phyloP scores from a whole-genome alignment of 2,329 filamentous ascomycete genomes.

The Fusarium praegraminearum region DNA sequence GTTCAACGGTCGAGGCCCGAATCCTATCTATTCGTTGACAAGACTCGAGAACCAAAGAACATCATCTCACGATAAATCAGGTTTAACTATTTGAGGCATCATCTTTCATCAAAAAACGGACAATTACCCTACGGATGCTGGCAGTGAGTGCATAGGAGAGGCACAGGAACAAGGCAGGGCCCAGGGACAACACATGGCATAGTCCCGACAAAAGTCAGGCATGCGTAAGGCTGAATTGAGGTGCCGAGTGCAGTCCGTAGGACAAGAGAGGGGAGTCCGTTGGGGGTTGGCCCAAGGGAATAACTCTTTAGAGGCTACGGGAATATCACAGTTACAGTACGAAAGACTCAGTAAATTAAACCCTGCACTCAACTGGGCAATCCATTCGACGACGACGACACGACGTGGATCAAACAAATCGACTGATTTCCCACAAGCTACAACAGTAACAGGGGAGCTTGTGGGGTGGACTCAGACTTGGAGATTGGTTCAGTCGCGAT shows the following conservation, averaged over 20 bases:
- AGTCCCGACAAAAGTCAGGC: slow-evolving; percentile 38
- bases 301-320: background rate
- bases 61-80: background rate
- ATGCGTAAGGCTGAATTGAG: slow-evolving; percentile 37
- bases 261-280: background rate
- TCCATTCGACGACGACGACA: background rate
- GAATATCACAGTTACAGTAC: background rate
- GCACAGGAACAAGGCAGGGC: background rate
- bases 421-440: slow-evolving; percentile 28
- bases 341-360: background rate
- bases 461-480: slow-evolving; percentile 14
- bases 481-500: slow-evolving; percentile 6
- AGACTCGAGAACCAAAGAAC: background rate
- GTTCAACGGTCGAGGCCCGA: slow-evolving; percentile 12
- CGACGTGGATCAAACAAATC: slow-evolving; percentile 20
- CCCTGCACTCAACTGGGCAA: background rate
- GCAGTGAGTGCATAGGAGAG: slow-evolving; percentile 21
- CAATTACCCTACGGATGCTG: slow-evolving; percentile 2
- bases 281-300: background rate
- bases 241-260: background rate
- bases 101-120: slow-evolving; percentile 6
- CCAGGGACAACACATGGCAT: slow-evolving; percentile 25
- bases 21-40: slow-evolving; percentile 12
- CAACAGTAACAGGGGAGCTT: background rate
- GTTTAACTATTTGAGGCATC: slow-evolving; percentile 8